Evolutionary conservation across 2,329 filamentous ascomycete species (phyloP), one percentile per base, ranked within the genome.

Genomic region (Pseudogymnoascus sp.): DNA sequence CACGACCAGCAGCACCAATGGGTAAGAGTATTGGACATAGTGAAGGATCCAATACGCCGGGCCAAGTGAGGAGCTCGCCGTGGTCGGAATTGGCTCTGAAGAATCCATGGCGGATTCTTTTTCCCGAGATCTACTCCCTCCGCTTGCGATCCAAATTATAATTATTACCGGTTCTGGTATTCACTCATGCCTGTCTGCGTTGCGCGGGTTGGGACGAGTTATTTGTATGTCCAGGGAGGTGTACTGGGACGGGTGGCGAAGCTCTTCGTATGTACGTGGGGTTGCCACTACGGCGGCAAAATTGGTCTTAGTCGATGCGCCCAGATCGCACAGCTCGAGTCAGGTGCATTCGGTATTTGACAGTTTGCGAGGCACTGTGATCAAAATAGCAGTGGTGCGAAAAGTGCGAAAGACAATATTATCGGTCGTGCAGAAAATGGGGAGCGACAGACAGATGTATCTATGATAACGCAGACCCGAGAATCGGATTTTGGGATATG

Each of bases 1-100:
- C 71, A 89, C 80, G 68, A 84, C 66, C 61, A 89, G 78, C 63
- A 90, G 76, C 63, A 87, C 72, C 68, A 88, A 82, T 10, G 87
- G 86, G 67, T 85, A 89, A 67, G 80, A 76, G 71, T 72, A 73
- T 38, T 73, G 72, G 4, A 71, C 64, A n/a, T 67, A 42, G 15
- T 71, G 65, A 44, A 73, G 62, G 27, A 73, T 63, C n/a, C 51
- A 27, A 17, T 58, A 38, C 8, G 65, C 42, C 12, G 25, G 8
- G 25, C 42, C 42, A 8, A 25, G 42, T 9, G 25, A 48, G 41
- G 42, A 48, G 42, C 42, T n/a, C 42, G 42, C 42, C 42, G 25
- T 48, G 42, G 42, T 29, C 12, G 13, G 42, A 5, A 48, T 48
- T 48, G 21, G 42, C 17, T 27, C 17, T 13, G 41, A 44, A n/a